Base-by-base conservation (phyloP, 371 early-diverging fungal genomes). In the Nematocida displodere region DNA sequence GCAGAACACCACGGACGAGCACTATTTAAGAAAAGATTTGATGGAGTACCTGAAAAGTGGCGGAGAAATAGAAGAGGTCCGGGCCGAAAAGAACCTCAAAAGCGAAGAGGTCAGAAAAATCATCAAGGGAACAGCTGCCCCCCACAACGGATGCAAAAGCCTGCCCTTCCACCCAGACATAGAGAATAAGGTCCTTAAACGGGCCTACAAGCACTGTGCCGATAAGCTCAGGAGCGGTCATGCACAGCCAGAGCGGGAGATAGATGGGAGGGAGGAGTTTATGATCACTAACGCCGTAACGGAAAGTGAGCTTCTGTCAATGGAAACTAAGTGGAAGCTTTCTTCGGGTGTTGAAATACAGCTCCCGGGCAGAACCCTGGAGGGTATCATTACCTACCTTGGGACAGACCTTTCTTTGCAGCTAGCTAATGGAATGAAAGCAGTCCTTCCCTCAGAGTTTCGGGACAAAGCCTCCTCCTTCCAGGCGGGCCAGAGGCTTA, bases 281-380 rank as follows among this genome's bases (percentile, higher is more conserved):
- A 20, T 55, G 24, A 20, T 29, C 4, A 40, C 34, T 26, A 55
- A 52, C 49, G 29, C 29, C 66, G 36, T 58, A 55, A 11, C 68
- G 44, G 68, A 67, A 56, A 48, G 58, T 2, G 54, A 47, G 17
- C 59, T 67, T 2, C 26, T 55, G 1, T 8, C 3, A 5, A 1
- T 67, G 4, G 64, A 67, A 54, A 67, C 59, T 8, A 44, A 11
- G 24, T 67, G 68, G 68, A 59, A 28, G 20, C 59, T 67, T 26
- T 58, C 46, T 34, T 55, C 61, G 33, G 68, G 68, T 15, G 31
- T 37, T 34, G 36, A 40, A n/a, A 54, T 67, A 67, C 7, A 3
- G 4, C 33, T 54, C 29, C 59, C 40, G 15, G 59, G 68, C 2
- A 44, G 22, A 54, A 59, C 17, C 47, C 17, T 59, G 5, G 68